Conservation (phyloP, 2,329 filamentous ascomycete genomes). For the Aspergillus hortae region DNA sequence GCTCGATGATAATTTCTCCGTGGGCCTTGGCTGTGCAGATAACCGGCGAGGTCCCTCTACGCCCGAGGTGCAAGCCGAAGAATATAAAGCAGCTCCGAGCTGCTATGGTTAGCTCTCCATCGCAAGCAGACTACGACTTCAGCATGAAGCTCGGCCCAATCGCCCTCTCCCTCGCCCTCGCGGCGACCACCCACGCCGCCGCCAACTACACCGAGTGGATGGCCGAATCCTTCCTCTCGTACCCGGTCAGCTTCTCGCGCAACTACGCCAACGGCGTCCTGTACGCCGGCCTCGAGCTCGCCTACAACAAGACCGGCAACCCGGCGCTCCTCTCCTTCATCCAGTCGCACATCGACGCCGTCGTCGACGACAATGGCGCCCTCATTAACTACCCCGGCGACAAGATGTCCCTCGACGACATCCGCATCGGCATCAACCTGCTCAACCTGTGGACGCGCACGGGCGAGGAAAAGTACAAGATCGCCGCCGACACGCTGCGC, state of each 20-base stretch:
- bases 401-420: constrained; percentile 13
- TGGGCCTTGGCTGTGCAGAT: neutral
- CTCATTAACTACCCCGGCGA: constrained; percentile 3
- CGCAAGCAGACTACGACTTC: neutral
- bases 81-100: too few relatives aligned
- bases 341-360: constrained; percentile 9
- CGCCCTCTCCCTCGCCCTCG: constrained; percentile 2
- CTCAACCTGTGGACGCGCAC: constrained; percentile 12
- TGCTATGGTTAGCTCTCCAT: too few relatives aligned
- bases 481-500: constrained; percentile 11
- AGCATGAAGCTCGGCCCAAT: neutral
- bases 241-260: constrained; percentile 8
- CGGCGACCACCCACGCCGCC: neutral
- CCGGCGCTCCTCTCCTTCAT: constrained; percentile 7
- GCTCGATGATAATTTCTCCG: neutral
- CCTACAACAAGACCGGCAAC: constrained; percentile 14
- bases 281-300: constrained; percentile 11
- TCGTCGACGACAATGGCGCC: constrained; percentile 6
- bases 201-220: constrained; percentile 15
- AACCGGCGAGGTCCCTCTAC: neutral
- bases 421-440: constrained; percentile 13
- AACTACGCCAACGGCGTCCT: constrained; percentile 15
- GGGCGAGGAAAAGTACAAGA: constrained; percentile 13
- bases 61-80: too few relatives aligned
- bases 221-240: constrained; percentile 10